phyloP scores from a whole-genome alignment of 805 yeast genomes.

The Kluyveromyces nonfermentans region DNA sequence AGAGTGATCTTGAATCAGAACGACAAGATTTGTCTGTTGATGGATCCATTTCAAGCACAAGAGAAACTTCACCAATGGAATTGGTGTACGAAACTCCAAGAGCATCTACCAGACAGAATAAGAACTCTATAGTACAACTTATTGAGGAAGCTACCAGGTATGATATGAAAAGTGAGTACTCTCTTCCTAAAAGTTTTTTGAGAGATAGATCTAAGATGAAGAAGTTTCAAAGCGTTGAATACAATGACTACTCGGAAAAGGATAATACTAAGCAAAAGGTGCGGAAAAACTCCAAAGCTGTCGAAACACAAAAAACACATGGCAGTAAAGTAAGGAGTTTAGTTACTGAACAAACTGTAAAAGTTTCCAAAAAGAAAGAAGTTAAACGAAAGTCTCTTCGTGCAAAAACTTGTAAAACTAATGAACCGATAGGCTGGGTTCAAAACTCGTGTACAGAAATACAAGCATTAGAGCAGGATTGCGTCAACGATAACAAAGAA shows the following conservation, averaged over 20 bases:
- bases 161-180: conserved; percentile 18
- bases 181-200: conserved; percentile 19
- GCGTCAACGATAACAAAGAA: neutral
- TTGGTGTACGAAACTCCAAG: neutral
- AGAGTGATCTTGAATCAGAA: neutral
- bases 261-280: neutral
- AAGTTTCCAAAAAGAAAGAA: neutral
- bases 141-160: conserved; percentile 23
- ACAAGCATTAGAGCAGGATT: too few species aligned
- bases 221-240: neutral
- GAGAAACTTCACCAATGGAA: neutral
- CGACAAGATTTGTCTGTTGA: neutral
- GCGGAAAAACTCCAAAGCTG: neutral
- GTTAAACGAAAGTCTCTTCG: neutral
- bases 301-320: too few species aligned
- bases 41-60: neutral
- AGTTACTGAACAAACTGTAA: neutral
- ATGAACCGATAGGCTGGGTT: neutral
- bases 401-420: too few species aligned
- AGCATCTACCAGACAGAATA: neutral
- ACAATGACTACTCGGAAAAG: neutral
- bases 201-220: conserved; percentile 9
- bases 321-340: neutral
- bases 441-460: neutral
- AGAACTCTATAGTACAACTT: conserved; percentile 9